Percentiles rank a stretch among this genome's conserved stretches.
Conservation (phyloP, 495 filamentous ascomycete species). For the Annulohypoxylon maeteangense region DNA sequence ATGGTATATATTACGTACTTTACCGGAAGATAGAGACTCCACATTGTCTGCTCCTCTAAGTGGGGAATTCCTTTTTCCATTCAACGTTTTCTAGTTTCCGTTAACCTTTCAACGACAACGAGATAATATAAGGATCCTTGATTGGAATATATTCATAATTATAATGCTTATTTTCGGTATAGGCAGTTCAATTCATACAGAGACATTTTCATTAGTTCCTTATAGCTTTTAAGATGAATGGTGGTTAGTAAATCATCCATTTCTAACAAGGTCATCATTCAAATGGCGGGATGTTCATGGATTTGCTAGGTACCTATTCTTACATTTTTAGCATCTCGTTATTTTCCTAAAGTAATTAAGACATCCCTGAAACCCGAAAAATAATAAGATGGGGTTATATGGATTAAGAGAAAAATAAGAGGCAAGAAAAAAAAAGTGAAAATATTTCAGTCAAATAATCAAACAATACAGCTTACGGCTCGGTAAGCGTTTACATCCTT, state of each 20-base stretch:
- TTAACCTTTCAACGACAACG: too few relatives aligned
- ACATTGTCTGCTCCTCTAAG: neutral
- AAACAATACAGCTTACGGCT: neutral
- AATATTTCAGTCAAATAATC: neutral
- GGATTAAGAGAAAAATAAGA: too few relatives aligned
- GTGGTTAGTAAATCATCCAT: too few relatives aligned
- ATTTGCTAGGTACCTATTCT: too few relatives aligned
- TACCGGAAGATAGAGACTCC: neutral
- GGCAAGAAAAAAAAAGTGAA: neutral
- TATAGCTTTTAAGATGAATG: too few relatives aligned
- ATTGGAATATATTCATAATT: too few relatives aligned
- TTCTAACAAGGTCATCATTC: neutral
- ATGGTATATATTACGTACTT: neutral
- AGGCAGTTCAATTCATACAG: too few relatives aligned
- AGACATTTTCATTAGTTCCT: too few relatives aligned
- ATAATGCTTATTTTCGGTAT: too few relatives aligned
- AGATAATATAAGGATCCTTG: too few relatives aligned
- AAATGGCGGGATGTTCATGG: neutral
- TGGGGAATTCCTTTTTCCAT: neutral
- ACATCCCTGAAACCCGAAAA: too few relatives aligned
- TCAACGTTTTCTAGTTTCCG: too few relatives aligned
- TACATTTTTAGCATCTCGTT: neutral
- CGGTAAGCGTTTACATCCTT: slow-evolving; percentile 7
- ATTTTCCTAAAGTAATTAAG: neutral
- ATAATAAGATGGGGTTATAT: neutral